Conservation (phyloP, 1,284 basidiomycete species). For the Coniferiporia weirii region DNA sequence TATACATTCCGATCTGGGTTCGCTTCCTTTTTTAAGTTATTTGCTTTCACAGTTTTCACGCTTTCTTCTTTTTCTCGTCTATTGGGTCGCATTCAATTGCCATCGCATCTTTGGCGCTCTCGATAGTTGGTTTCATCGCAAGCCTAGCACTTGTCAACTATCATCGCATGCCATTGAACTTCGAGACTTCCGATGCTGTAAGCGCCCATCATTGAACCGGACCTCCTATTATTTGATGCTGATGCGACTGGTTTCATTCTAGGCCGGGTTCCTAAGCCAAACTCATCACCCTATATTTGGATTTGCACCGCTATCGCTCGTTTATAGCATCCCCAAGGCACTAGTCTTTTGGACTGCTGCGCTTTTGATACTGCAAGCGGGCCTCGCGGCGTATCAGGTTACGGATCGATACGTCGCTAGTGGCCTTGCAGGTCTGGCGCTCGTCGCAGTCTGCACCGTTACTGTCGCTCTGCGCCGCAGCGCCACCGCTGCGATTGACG, state of each 20-base stretch:
- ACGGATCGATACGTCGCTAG: slow-evolving; percentile 4
- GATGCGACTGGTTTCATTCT: not conserved
- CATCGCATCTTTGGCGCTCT: slow-evolving; percentile 10
- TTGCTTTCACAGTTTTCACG: slow-evolving; percentile 9
- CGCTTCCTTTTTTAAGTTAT: not conserved
- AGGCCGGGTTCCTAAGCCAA: slow-evolving; percentile 5
- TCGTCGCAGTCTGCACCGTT: not conserved
- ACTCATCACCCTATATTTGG: slow-evolving; percentile 7
- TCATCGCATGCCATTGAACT: slow-evolving; percentile 5
- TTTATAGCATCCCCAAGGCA: slow-evolving; percentile 18
- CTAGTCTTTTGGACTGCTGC: slow-evolving; percentile 13
- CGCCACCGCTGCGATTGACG: not conserved
- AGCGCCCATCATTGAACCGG: not conserved
- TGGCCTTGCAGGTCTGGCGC: not conserved
- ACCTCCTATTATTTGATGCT: slow-evolving; percentile 1
- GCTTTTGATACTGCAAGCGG: slow-evolving; percentile 4
- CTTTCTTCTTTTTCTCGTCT: slow-evolving; percentile 5
- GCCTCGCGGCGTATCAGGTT: slow-evolving; percentile 3
- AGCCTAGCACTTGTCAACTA: slow-evolving; percentile 7
- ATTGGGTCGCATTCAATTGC: slow-evolving; percentile 3
- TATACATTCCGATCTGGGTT: not conserved
- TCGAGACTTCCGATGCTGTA: slow-evolving; percentile 11
- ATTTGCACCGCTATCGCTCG: slow-evolving; percentile 12
- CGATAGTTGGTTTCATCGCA: slow-evolving; percentile 8
- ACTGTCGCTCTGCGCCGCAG: not conserved